These are phyloP conservation scores for Puya raimondii DNA, from an alignment of 176 grass and related monocot genomes.

Conservation along the genomic window DNA sequence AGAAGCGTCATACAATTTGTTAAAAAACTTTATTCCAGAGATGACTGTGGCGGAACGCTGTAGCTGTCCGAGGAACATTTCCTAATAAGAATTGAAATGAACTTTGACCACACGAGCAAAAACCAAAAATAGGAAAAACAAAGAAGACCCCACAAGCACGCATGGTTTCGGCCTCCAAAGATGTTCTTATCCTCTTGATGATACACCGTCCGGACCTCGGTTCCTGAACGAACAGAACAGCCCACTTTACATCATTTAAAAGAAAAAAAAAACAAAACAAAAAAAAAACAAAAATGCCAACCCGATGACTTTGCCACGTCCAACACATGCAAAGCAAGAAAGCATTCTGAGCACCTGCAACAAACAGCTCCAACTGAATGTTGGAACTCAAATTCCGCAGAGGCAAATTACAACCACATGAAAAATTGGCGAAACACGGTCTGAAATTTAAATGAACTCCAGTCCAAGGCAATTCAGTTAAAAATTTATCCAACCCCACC, in stretches of 20 bases:
- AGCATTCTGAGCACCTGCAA: not conserved
- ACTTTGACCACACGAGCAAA: too few species aligned
- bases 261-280: too few species aligned
- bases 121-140: too few species aligned
- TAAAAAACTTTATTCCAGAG: too few species aligned
- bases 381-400: not conserved
- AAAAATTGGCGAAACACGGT: not conserved
- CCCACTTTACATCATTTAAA: too few species aligned
- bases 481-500: not conserved
- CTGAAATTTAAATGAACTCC: not conserved
- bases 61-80: too few species aligned
- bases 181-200: constrained; percentile 6
- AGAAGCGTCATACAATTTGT: too few species aligned
- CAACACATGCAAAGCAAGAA: not conserved
- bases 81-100: too few species aligned
- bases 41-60: too few species aligned
- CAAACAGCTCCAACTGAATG: not conserved
- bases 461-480: not conserved
- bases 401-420: not conserved
- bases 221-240: too few species aligned
- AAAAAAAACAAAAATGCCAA: not conserved
- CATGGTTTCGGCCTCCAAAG: not conserved
- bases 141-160: not conserved
- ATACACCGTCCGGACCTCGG: not conserved
- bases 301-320: not conserved